A percentile compares a stretch with the other conserved stretches of the same genome.
Conservation (phyloP, 129 eudicot species). For the Pittosporum tobira region DNA sequence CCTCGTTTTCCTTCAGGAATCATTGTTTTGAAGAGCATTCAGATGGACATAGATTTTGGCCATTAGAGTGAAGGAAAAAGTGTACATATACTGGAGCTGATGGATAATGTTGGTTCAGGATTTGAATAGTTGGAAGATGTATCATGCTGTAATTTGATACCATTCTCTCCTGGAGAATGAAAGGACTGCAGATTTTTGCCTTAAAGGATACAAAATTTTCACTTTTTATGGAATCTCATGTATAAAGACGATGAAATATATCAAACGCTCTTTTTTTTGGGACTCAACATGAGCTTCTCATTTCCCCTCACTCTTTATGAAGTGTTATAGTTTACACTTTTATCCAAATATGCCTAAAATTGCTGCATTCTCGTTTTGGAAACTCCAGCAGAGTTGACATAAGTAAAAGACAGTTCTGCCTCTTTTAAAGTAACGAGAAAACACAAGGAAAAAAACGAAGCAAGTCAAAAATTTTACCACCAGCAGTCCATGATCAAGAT, state of each 20-base stretch:
- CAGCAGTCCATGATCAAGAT: no score
- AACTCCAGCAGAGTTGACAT: no score
- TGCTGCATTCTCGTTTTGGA: no score
- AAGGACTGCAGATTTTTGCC: slow-evolving; percentile 3
- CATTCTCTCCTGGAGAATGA: slow-evolving; percentile 6
- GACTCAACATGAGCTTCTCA: no score
- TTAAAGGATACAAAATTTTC: not conserved
- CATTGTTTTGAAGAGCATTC: not conserved
- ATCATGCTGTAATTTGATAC: not conserved
- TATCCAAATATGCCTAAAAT: no score
- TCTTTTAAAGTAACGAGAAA: no score
- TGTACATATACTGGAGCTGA: not conserved
- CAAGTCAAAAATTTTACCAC: no score
- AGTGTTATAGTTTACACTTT: no score
- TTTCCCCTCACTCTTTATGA: no score
- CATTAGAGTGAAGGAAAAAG: not conserved
- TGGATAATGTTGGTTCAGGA: slow-evolving; percentile 3
- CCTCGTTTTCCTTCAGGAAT: slow-evolving; percentile 1
- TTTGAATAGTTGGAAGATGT: slow-evolving; percentile 1
- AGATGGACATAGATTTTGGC: not conserved
- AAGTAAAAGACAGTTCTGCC: no score
- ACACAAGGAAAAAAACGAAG: no score
- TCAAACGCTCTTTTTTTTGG: not conserved
- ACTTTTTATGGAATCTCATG: not conserved
- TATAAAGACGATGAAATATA: not conserved